A percentile compares a stretch with the other conserved stretches of the same genome.
Conservation (phyloP, 352 stramenopile species). For the Globisporangium middletonii region DNA sequence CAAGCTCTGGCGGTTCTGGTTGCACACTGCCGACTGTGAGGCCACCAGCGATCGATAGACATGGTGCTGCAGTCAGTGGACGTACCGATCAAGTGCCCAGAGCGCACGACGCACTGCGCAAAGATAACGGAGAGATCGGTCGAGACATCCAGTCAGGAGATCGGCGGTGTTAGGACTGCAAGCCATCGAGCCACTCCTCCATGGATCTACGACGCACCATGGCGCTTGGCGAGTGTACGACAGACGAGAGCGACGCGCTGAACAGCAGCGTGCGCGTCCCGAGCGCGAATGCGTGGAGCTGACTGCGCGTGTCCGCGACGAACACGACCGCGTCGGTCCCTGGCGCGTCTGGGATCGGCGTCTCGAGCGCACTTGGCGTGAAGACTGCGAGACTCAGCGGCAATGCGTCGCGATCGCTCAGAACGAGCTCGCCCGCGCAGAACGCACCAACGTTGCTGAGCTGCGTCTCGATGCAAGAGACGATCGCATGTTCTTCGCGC, state of each 20-base stretch:
- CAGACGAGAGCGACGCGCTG: slow-evolving; percentile 12
- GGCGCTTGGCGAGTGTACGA: slow-evolving; percentile 12
- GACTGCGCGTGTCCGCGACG: slow-evolving; percentile 21
- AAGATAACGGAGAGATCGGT: background rate
- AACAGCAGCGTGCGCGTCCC: slow-evolving; percentile 21
- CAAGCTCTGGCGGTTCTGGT: slow-evolving; percentile 21
- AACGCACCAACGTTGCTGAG: slow-evolving; percentile 44
- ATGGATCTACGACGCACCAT: slow-evolving; percentile 9
- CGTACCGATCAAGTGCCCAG: slow-evolving; percentile 17
- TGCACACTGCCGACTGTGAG: slow-evolving; percentile 19
- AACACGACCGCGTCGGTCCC: slow-evolving; percentile 27
- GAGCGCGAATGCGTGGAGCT: slow-evolving; percentile 28
- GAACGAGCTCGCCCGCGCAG: slow-evolving; percentile 29
- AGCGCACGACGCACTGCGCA: slow-evolving; percentile 9
- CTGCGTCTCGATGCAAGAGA: slow-evolving; percentile 35
- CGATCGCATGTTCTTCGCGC: slow-evolving; percentile 20
- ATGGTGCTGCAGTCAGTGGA: background rate
- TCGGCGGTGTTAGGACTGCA: background rate
- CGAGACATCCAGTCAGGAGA: background rate
- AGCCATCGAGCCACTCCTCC: no score
- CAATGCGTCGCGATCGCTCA: slow-evolving; percentile 13
- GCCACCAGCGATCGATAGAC: background rate
- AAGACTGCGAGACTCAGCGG: slow-evolving; percentile 24
- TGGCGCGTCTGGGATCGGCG: slow-evolving; percentile 17
- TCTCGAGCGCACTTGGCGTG: slow-evolving; percentile 19